These are phyloP conservation scores for Vitis labrusca DNA, from an alignment of 164 flowering plant genomes.

Conservation along the genomic window DNA sequence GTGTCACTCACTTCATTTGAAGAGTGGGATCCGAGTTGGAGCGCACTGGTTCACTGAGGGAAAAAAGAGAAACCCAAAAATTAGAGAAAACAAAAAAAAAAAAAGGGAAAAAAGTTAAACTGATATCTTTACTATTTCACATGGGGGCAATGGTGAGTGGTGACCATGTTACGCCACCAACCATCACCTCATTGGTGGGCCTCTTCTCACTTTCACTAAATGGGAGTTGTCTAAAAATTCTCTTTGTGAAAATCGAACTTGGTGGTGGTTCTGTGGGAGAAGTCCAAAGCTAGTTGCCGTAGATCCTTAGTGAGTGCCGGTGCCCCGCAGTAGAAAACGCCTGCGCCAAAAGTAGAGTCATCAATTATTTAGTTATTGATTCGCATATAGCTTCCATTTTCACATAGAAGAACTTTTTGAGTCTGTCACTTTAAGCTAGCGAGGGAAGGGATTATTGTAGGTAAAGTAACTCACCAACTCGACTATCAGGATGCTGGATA, in stretches of 20 bases:
- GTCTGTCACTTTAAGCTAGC: no score
- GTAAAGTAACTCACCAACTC: conserved; percentile 40
- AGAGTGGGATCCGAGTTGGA: no score
- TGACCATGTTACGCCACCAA: neutral
- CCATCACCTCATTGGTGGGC: neutral
- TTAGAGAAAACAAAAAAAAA: no score
- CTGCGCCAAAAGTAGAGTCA: conserved; percentile 18
- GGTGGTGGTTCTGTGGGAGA: conserved; percentile 43
- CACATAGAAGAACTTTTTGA: no score
- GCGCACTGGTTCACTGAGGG: no score
- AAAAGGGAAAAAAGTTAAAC: no score
- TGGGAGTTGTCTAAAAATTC: conserved; percentile 23
- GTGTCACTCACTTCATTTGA: no score
- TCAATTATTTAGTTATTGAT: neutral
- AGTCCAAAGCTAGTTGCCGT: conserved; percentile 29
- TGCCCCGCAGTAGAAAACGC: conserved; percentile 50
- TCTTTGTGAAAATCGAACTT: conserved; percentile 48
- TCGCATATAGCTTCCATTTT: no score
- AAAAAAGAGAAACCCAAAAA: no score
- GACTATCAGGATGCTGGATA: conserved; percentile 34
- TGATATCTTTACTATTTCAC: no score
- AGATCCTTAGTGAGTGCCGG: conserved; percentile 43
- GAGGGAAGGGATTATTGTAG: neutral
- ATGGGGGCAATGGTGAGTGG: no score
- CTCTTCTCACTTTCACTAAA: no score